Base-by-base conservation (phyloP, 176 grass and related monocot genomes). In the Phoenix dactylifera region DNA sequence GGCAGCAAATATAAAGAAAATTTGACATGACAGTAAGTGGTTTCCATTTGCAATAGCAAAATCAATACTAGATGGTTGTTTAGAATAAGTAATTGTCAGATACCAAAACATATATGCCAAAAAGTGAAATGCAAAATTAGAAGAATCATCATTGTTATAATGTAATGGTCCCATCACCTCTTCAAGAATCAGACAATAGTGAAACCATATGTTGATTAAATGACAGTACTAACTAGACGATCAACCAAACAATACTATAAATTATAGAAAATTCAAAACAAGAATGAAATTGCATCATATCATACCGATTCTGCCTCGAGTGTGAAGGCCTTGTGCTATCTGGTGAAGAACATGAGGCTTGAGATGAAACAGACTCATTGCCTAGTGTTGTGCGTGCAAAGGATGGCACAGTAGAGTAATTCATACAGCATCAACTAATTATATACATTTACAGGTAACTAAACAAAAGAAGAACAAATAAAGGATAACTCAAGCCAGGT, bases 351-450 rank as follows among this genome's bases (percentile, higher is more conserved):
- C 68, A 67, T 24, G 56, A 57, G 28, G 70, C 52, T 26, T 63
- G 72, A 63, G 71, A 69, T 63, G 80, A 69, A 51, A 66, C 16
- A 16, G 18, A 69, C 49, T 74, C 83, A 22, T 72, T 71, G 16
- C 52, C 56, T 58, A 76, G 70, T 6, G 1, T 63, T 52, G 62
- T 30, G 59, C 24, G 64, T 57, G 50, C 30, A 4, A 22, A 55
- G 32, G 26, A 28, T 22, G 14, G 5, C n/a, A 22, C 51, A 55
- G 65, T 39, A 35, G 2, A 50, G 22, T 16, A 12, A 26, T 25
- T 44, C 82, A 86, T 65, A 16, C 53, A 86, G 14, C 35, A 44
- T 14, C 35, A 74, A 35, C 52, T 16, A 60, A 44, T 64, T 72
- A 51, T 53, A 12, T 78, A 57, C 17, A 15, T 56, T 29, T 15